Evolutionary conservation across 1,284 basidiomycete genomes (phyloP).

Genomic region (Trichosporon asahii): DNA sequence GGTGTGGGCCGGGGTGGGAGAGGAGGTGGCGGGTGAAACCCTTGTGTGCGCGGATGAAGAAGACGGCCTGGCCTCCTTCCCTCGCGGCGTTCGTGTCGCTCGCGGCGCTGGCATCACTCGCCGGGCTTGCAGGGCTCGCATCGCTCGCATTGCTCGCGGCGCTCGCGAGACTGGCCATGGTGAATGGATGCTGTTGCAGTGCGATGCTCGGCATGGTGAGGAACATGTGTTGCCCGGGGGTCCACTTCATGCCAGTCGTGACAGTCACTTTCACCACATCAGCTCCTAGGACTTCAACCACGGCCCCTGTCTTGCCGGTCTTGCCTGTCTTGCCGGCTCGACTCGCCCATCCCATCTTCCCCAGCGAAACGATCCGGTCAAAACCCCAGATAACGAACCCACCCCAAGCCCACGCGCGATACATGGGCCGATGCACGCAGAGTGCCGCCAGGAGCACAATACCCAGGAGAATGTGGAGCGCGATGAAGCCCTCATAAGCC

Average conservation of each 20-base stretch:
- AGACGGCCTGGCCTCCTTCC: too few relatives aligned
- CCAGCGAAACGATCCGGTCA: conserved; percentile 6
- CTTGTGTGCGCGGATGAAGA: conserved; percentile 24
- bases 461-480: conserved; percentile 10
- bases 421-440: conserved; percentile 5
- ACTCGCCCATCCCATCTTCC: not conserved
- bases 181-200: conserved; percentile 45
- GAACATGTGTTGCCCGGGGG: conserved; percentile 40
- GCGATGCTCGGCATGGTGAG: conserved; percentile 39
- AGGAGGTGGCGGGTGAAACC: conserved; percentile 37
- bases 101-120: too few relatives aligned
- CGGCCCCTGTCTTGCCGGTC: too few relatives aligned
- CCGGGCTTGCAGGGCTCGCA: too few relatives aligned
- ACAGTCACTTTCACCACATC: conserved; percentile 41
- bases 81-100: too few relatives aligned
- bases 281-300: conserved; percentile 54
- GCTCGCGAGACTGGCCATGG: conserved; percentile 33
- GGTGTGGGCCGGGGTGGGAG: conserved; percentile 16
- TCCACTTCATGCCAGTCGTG: conserved; percentile 27
- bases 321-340: conserved; percentile 8
- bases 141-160: too few relatives aligned
- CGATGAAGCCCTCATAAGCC: conserved; percentile 12
- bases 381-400: conserved; percentile 19
- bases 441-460: conserved; percentile 2
- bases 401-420: not conserved